These are phyloP conservation scores for Aegilops sharonensis DNA, from an alignment of 176 grass and related monocot species.

Conservation along the genomic window DNA sequence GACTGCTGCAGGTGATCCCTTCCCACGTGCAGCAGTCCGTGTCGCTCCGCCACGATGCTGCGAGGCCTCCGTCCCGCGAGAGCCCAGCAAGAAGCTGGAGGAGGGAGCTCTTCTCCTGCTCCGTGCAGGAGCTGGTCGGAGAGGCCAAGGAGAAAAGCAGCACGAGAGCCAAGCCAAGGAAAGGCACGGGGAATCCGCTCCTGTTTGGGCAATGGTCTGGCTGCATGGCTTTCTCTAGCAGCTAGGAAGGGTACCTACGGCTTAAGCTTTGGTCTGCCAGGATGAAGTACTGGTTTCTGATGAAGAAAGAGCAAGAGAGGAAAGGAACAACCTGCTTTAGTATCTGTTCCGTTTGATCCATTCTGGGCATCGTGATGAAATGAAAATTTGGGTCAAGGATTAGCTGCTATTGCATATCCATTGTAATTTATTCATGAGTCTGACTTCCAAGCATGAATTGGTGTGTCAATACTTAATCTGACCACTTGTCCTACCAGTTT, in stretches of 20 bases:
- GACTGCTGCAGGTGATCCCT: slow-evolving; percentile 27
- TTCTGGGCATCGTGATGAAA: neutral
- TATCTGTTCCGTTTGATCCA: neutral
- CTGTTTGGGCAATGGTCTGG: neutral
- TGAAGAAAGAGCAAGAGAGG: neutral
- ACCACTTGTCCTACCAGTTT: too few relatives aligned
- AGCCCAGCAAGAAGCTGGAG: slow-evolving; percentile 29
- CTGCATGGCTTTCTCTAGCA: neutral
- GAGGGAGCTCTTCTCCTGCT: slow-evolving; percentile 29
- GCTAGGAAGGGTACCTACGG: too few relatives aligned
- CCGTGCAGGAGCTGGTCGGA: neutral
- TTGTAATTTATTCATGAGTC: neutral
- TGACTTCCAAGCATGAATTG: neutral
- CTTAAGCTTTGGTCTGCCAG: neutral
- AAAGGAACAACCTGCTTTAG: neutral
- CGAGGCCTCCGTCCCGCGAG: neutral
- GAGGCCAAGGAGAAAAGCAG: neutral
- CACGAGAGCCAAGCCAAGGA: neutral
- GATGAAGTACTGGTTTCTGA: neutral
- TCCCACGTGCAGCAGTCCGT: slow-evolving; percentile 43
- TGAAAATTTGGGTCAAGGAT: neutral
- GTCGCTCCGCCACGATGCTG: neutral
- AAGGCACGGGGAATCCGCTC: neutral
- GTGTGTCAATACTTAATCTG: neutral
- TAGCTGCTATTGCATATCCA: neutral